Percentiles rank a stretch among this genome's conserved stretches.
Conservation (phyloP, 2,329 filamentous ascomycete species). For the Clonostachys solani region DNA sequence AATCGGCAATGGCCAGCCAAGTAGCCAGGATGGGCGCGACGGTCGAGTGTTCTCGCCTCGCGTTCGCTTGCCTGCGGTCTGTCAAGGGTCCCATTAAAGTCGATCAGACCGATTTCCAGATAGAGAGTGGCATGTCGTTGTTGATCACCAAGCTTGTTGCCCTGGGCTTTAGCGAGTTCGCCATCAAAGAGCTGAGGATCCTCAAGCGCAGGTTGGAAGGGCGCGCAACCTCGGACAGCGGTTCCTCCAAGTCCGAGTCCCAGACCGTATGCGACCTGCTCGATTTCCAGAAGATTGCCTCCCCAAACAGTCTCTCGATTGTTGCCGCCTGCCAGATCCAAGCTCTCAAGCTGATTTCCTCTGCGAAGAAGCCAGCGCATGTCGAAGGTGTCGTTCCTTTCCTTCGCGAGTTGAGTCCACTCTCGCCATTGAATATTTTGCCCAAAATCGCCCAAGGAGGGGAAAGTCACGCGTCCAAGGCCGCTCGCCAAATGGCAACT, state of each 20-base stretch:
- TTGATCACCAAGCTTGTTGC: constrained; percentile 62
- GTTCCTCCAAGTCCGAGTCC: not conserved
- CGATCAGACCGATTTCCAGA: constrained; percentile 57
- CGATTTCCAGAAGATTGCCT: constrained; percentile 47
- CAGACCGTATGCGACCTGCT: constrained; percentile 52
- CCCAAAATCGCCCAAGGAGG: constrained; percentile 35
- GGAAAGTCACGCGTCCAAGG: constrained; percentile 45
- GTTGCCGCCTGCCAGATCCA: constrained; percentile 63
- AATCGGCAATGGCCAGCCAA: constrained; percentile 15
- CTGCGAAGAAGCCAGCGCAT: constrained; percentile 52
- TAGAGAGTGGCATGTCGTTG: constrained; percentile 70
- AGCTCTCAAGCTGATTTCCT: constrained; percentile 57
- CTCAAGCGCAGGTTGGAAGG: constrained; percentile 60
- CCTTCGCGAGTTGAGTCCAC: constrained; percentile 44
- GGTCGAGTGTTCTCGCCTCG: constrained; percentile 65
- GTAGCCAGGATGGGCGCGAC: constrained; percentile 47
- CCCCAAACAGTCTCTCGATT: constrained; percentile 42
- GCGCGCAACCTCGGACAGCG: not conserved
- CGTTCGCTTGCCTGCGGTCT: constrained; percentile 60
- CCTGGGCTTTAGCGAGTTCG: constrained; percentile 62
- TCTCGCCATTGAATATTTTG: constrained; percentile 57
- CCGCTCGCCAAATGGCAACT: constrained; percentile 61
- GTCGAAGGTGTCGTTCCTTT: constrained; percentile 54
- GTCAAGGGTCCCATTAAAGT: constrained; percentile 49
- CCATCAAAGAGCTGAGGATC: constrained; percentile 62